Percentiles rank a stretch among this genome's conserved stretches.
phyloP scores from a whole-genome alignment of 129 eudicot species.

The Tagetes patula region DNA sequence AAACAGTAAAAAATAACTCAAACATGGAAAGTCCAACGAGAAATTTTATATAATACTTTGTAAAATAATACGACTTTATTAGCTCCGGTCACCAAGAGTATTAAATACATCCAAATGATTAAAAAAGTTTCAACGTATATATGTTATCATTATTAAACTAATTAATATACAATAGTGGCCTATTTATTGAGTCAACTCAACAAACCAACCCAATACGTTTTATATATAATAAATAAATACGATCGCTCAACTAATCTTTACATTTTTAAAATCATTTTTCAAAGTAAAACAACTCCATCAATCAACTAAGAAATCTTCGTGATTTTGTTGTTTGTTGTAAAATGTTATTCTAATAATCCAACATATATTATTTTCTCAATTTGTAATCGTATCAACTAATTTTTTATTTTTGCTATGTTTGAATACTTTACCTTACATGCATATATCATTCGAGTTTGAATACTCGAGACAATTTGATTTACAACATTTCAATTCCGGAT shows the following conservation, averaged over 20 bases:
- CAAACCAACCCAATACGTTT: slow-evolving; percentile 4
- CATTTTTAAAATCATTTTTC: not conserved
- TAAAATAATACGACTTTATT: too few species aligned
- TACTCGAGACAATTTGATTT: too few species aligned
- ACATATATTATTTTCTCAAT: not conserved
- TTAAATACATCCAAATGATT: not conserved
- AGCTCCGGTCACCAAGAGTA: not conserved
- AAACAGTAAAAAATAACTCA: too few species aligned
- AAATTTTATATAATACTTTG: too few species aligned
- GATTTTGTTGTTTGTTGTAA: slow-evolving; percentile 5
- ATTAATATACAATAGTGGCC: not conserved
- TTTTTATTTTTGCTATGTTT: not conserved
- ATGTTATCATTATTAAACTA: too few species aligned
- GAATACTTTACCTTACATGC: not conserved
- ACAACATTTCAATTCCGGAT: too few species aligned
- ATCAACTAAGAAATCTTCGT: slow-evolving; percentile 1
- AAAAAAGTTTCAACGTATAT: not conserved
- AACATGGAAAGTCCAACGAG: too few species aligned
- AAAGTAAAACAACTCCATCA: not conserved
- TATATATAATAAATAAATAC: not conserved
- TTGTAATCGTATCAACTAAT: not conserved
- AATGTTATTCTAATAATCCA: not conserved
- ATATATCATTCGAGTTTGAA: too few species aligned
- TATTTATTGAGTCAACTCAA: not conserved
- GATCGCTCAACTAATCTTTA: slow-evolving; percentile 2